Base-by-base conservation (phyloP, 108 stramenopile species). In the Stephanodiscus triporus region DNA sequence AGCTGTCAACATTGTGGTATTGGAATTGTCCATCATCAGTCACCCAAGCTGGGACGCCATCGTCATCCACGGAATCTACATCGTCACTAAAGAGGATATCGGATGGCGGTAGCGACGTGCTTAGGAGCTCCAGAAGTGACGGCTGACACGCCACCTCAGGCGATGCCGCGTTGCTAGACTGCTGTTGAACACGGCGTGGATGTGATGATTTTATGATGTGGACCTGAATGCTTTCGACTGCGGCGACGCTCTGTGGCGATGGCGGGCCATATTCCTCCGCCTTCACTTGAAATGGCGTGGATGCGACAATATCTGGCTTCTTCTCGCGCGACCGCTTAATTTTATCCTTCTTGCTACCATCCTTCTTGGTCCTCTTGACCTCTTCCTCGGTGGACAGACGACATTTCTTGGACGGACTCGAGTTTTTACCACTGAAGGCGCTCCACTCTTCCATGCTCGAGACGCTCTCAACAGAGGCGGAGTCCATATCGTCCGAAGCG, bases 41-140 rank as follows among this genome's bases (percentile, higher is more conserved):
- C 43, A 61, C 57, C 67, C 67, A 56, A 34, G 66, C 66, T 23
- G 37, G 56, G n/a, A 30, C 29, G 45, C 40, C 48, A 23, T 43
- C 27, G 16, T 61, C 58, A 8, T 61, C 70, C 2, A 48, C 63
- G 8, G 48, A 65, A 49, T 65, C 63, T 27, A 65, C 63, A 65
- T 70, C 38, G 32, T 74, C 73, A 58, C 65, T 45, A n/a, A 74
- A 74, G 23, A 74, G 73, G 40, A 74, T 53, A 37, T 74, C 73
- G 11, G 64, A 53, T 45, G 73, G 64, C n/a, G 73, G 73, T 47
- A 74, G 20, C 16, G 73, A 40, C 2, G 73, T 74, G 47, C 63
- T 74, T 9, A 74, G 50, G 4, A 74, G 55, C 50, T 74, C 73
- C 48, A 56, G n/a, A 55, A 74, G 73, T 34, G 54, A 42, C 14